phyloP scores from a whole-genome alignment of 306 rosid species.

The Heteromeles arbutifolia region DNA sequence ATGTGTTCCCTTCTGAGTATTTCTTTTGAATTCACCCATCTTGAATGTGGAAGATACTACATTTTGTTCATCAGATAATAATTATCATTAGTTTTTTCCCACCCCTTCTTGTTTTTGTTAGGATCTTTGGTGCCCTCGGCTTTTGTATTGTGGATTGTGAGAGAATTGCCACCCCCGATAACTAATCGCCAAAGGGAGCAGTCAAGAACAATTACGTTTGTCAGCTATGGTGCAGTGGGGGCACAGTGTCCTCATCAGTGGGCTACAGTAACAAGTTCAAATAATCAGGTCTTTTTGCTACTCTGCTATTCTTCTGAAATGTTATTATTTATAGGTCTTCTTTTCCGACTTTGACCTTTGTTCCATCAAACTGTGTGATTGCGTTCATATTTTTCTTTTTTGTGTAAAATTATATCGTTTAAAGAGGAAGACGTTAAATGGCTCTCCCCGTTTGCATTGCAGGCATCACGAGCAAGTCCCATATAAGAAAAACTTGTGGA shows the following conservation, averaged over 20 bases:
- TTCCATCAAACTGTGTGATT: not conserved
- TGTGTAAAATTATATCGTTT: not conserved
- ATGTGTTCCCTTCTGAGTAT: not conserved
- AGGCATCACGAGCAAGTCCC: slow-evolving; percentile 49
- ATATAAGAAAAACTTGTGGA: slow-evolving; percentile 16
- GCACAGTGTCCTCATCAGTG: slow-evolving; percentile 27
- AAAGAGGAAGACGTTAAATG: not conserved
- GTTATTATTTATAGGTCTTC: not conserved
- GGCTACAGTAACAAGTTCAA: slow-evolving; percentile 38
- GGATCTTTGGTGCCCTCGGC: slow-evolving; percentile 68
- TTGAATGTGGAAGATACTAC: not conserved
- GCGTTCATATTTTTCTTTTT: not conserved
- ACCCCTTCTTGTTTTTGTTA: slow-evolving; percentile 9
- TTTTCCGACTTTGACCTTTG: not conserved
- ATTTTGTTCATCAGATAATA: not conserved
- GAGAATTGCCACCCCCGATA: slow-evolving; percentile 57
- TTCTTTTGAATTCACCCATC: not conserved
- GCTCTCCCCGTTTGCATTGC: slow-evolving; percentile 11
- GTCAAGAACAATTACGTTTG: slow-evolving; percentile 38
- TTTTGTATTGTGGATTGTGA: slow-evolving; percentile 55
- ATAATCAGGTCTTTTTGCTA: slow-evolving; percentile 38
- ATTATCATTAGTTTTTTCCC: not conserved
- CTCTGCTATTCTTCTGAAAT: not conserved
- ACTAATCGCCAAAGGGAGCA: slow-evolving; percentile 28
- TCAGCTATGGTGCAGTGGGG: slow-evolving; percentile 28